A percentile compares a stretch with the other conserved stretches of the same genome.
Evolutionary conservation across 148 eudicot genomes (phyloP).

Genomic region (Limonium bicolor): DNA sequence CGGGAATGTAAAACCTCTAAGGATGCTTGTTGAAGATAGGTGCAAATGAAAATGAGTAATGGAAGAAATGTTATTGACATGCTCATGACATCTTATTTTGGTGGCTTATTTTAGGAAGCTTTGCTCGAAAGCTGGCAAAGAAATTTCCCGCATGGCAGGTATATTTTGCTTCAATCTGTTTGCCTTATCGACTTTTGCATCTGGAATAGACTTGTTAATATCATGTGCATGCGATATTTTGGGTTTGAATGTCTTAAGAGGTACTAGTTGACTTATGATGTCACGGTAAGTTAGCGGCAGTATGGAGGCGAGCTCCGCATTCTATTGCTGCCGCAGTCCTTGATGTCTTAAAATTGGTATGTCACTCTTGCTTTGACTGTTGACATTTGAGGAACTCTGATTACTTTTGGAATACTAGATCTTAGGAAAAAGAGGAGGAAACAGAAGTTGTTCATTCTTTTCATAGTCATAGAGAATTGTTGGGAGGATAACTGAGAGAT

Average conservation of each 20-base stretch:
- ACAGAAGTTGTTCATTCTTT: too few relatives aligned
- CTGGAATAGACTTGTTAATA: not conserved
- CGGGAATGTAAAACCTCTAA: too few relatives aligned
- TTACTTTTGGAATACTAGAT: too few relatives aligned
- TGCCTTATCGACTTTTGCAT: not conserved
- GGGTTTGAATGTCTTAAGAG: not conserved
- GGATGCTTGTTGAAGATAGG: too few relatives aligned
- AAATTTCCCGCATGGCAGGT: slow-evolving; percentile 95
- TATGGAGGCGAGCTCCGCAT: slow-evolving; percentile 50
- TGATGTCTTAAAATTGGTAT: slow-evolving; percentile 72
- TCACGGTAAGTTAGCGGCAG: slow-evolving; percentile 77
- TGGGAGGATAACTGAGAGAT: too few relatives aligned
- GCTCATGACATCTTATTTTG: not conserved
- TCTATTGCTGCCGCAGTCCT: slow-evolving; percentile 78
- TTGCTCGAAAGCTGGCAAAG: slow-evolving; percentile 72
- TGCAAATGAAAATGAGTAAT: too few relatives aligned
- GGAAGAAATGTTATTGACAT: not conserved
- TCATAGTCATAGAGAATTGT: too few relatives aligned
- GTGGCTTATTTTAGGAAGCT: slow-evolving; percentile 26
- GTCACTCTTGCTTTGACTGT: slow-evolving; percentile 8
- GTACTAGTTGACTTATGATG: slow-evolving; percentile 77
- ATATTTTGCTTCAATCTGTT: not conserved
- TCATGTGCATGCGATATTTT: not conserved
- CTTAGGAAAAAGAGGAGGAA: too few relatives aligned
- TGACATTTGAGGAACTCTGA: not conserved